A percentile compares a stretch with the other conserved stretches of the same genome.
Conservation (phyloP, 2,329 filamentous ascomycete species). For the Fusarium domesticum region DNA sequence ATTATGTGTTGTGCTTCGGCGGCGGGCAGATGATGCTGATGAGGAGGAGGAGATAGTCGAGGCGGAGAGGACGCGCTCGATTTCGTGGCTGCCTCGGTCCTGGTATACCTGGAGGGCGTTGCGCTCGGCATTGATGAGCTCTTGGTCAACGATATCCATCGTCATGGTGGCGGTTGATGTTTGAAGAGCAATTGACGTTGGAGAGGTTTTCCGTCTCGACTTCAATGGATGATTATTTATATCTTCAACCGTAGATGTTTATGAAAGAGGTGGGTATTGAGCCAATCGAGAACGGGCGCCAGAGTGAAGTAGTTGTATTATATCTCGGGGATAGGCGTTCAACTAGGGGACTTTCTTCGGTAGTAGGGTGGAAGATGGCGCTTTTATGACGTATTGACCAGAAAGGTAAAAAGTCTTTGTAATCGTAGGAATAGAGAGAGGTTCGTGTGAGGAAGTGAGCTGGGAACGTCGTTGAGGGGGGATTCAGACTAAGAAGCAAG, state of each 20-base stretch:
- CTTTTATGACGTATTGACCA: neutral
- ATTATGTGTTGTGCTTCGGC: constrained; percentile 18
- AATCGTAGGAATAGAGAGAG: no score
- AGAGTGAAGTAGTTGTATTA: neutral
- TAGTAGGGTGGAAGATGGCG: neutral
- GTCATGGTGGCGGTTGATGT: constrained; percentile 29
- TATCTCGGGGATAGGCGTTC: neutral
- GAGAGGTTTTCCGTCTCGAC: no score
- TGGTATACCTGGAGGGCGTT: constrained; percentile 46
- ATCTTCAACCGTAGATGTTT: no score
- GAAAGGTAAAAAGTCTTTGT: neutral
- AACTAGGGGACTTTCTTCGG: neutral
- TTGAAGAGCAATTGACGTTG: neutral
- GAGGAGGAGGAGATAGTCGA: constrained; percentile 50
- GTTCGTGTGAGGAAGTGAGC: no score
- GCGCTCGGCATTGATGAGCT: constrained; percentile 52
- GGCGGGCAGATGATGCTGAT: constrained; percentile 33
- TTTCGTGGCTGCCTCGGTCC: constrained; percentile 48
- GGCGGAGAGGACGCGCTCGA: constrained; percentile 57
- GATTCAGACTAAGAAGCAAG: no score
- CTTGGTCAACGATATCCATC: constrained; percentile 53
- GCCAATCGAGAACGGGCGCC: no score
- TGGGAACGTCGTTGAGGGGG: no score
- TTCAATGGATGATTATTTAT: no score
- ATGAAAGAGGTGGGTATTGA: no score